Conservation (phyloP, 2,329 filamentous ascomycete species). For the Fusarium sacchari region DNA sequence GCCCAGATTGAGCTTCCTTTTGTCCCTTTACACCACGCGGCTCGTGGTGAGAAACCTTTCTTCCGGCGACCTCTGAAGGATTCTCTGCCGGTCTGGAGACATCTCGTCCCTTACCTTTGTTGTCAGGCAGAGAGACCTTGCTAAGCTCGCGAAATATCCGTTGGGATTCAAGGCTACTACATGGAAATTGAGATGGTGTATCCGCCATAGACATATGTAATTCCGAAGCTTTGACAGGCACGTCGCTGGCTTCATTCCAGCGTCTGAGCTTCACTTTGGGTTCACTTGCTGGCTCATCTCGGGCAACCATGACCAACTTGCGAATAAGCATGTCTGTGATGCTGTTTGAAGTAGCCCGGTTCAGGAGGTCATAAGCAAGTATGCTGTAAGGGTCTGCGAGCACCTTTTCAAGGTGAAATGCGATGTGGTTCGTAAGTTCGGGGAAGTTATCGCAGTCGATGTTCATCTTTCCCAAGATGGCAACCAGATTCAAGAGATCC, state of each 20-base stretch:
- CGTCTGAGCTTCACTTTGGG: neutral
- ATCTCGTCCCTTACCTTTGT: neutral
- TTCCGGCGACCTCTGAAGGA: fast-evolving
- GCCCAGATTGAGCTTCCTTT: neutral
- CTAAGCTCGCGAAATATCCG: too few species aligned
- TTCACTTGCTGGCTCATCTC: neutral
- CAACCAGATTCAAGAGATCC: neutral
- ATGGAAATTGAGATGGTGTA: too few species aligned
- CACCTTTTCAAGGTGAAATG: neutral
- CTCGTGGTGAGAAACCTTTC: too few species aligned
- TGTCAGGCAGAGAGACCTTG: neutral
- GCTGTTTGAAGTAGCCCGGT: neutral
- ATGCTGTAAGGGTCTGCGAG: neutral
- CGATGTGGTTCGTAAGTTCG: neutral
- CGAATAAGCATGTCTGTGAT: neutral
- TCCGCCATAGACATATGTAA: too few species aligned
- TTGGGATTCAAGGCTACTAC: too few species aligned
- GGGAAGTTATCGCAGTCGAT: neutral
- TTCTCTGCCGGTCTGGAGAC: neutral
- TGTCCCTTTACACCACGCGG: neutral
- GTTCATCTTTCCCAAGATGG: neutral
- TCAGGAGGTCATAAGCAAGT: neutral
- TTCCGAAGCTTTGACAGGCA: too few species aligned
- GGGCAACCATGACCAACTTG: neutral
- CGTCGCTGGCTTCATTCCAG: too few species aligned